Evolutionary conservation across 2,329 filamentous ascomycete genomes (phyloP).

Genomic region (Neonectria sp.): DNA sequence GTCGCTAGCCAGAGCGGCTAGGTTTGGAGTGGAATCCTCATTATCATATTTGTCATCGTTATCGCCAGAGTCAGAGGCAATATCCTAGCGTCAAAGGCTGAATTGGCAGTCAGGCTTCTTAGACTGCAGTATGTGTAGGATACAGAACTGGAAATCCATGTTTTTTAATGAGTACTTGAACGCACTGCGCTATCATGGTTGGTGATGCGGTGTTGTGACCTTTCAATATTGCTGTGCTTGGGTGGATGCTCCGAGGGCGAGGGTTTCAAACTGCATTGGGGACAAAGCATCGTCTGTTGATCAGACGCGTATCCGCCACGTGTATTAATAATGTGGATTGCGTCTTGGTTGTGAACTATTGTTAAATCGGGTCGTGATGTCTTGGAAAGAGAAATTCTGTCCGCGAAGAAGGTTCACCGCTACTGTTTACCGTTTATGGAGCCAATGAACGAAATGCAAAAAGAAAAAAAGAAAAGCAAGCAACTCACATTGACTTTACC

Average conservation of each 20-base stretch:
- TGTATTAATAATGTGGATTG: neutral
- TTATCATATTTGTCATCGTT: neutral
- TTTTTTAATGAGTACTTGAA: neutral
- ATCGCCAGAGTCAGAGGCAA: no score
- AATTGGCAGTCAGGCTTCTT: slow-evolving; percentile 3
- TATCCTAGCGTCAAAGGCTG: neutral
- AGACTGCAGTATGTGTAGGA: slow-evolving; percentile 24
- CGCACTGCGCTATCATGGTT: neutral
- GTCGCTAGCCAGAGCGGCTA: neutral
- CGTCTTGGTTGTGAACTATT: neutral
- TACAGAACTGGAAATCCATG: slow-evolving; percentile 7
- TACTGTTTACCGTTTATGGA: neutral
- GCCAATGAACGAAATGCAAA: neutral
- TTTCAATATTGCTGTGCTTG: neutral
- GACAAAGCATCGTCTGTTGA: neutral
- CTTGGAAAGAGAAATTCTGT: neutral
- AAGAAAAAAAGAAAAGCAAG: neutral
- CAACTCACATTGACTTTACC: neutral
- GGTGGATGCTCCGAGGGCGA: neutral
- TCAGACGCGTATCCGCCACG: neutral
- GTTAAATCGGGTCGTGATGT: neutral
- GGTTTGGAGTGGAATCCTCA: neutral
- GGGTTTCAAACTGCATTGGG: neutral
- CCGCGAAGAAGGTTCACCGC: neutral
- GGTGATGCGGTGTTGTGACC: neutral